A percentile compares a stretch with the other conserved stretches of the same genome.
phyloP scores from a whole-genome alignment of 768 basidiomycete genomes.

The Rhizopogon vesiculosus region DNA sequence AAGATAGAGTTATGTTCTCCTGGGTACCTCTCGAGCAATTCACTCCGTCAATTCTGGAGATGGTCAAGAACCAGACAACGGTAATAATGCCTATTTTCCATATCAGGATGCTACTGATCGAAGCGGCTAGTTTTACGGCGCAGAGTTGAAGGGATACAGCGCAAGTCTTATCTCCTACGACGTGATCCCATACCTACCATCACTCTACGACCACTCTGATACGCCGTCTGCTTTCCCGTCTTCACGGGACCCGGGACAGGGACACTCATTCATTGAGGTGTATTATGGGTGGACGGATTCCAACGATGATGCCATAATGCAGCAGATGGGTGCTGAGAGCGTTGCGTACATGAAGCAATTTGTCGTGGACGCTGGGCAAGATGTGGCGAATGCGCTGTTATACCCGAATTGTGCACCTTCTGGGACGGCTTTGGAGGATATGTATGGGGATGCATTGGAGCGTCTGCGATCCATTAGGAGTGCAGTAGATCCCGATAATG shows the following conservation, averaged over 20 bases:
- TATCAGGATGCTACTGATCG: not conserved
- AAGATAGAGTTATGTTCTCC: not conserved
- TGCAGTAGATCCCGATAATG: slow-evolving; percentile 49
- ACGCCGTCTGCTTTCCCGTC: slow-evolving; percentile 46
- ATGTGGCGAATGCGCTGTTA: slow-evolving; percentile 31
- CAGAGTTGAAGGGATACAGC: not conserved
- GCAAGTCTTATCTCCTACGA: slow-evolving; percentile 10
- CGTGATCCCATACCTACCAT: slow-evolving; percentile 48
- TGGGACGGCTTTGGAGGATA: slow-evolving; percentile 42
- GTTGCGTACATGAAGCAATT: slow-evolving; percentile 32
- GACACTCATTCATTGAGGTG: slow-evolving; percentile 41
- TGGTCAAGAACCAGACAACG: not conserved
- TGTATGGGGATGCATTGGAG: slow-evolving; percentile 50
- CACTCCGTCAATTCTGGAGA: not conserved
- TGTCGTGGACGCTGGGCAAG: slow-evolving; percentile 38
- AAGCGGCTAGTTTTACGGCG: slow-evolving; percentile 10
- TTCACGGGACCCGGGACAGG: slow-evolving; percentile 20
- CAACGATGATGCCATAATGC: slow-evolving; percentile 34
- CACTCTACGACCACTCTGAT: slow-evolving; percentile 33
- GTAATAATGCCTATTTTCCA: no score
- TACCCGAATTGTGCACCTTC: slow-evolving; percentile 62
- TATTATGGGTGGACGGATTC: slow-evolving; percentile 38
- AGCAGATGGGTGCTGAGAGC: slow-evolving; percentile 35
- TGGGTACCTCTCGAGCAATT: not conserved
- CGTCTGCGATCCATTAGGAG: slow-evolving; percentile 36